Conservation (phyloP, 495 filamentous ascomycete genomes). For the Neurospora sp. region DNA sequence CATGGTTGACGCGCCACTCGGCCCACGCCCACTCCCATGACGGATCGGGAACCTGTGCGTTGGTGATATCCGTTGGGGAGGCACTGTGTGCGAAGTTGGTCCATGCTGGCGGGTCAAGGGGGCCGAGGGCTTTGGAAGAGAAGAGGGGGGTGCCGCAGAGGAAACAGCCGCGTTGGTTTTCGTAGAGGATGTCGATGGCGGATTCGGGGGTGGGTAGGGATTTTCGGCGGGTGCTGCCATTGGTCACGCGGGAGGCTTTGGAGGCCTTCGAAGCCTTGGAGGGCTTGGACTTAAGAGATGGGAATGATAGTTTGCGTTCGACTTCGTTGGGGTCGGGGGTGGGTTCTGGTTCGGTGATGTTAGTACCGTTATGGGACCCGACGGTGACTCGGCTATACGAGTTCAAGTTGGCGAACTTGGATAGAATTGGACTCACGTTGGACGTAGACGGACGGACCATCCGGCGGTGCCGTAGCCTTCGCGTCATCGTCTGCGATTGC, state of each 20-base stretch:
- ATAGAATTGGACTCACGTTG: not conserved
- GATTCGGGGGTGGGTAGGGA: constrained; percentile 34
- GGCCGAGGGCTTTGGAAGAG: constrained; percentile 74
- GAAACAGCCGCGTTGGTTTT: constrained; percentile 82
- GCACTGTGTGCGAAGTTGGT: constrained; percentile 61
- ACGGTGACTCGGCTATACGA: not conserved
- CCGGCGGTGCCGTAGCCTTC: not conserved
- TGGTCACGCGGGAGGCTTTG: not conserved
- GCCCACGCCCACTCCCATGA: constrained; percentile 96
- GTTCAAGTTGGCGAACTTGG: not conserved
- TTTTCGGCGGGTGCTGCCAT: not conserved
- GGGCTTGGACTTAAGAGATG: not conserved
- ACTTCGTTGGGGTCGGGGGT: not conserved
- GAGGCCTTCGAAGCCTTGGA: not conserved
- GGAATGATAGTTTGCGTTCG: not conserved
- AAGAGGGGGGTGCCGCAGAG: constrained; percentile 84
- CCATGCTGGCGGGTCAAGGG: constrained; percentile 81
- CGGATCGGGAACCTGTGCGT: constrained; percentile 88
- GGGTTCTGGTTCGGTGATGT: not conserved
- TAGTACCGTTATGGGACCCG: not conserved
- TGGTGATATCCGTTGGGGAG: constrained; percentile 76
- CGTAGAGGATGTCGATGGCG: constrained; percentile 81
- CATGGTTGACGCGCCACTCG: constrained; percentile 88
- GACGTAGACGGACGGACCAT: not conserved
- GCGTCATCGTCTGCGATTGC: not conserved